Evolutionary conservation across 192 early-diverging fungal species (phyloP).

Genomic region (Coemansia sp.): DNA sequence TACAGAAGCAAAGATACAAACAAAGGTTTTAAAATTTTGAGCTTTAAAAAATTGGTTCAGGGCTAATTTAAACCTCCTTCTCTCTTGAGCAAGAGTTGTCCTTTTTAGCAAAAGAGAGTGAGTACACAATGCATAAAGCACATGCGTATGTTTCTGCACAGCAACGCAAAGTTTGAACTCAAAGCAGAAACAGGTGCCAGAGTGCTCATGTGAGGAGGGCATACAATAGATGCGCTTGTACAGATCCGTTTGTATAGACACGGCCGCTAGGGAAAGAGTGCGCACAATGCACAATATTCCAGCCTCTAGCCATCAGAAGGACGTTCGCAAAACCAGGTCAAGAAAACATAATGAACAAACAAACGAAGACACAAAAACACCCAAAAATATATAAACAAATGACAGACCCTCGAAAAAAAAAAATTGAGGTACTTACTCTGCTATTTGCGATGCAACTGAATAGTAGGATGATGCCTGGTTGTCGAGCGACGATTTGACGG

Average conservation of each 20-base stretch:
- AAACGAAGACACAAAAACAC: too few species aligned
- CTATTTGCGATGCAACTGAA: slow-evolving; percentile 56
- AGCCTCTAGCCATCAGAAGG: neutral
- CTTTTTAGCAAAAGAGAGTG: neutral
- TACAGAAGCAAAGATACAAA: slow-evolving; percentile 6
- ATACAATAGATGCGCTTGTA: neutral
- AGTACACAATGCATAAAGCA: neutral
- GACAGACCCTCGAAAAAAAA: neutral
- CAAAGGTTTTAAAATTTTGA: neutral
- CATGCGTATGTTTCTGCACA: neutral
- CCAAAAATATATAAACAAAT: neutral
- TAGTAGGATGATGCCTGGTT: slow-evolving; percentile 52
- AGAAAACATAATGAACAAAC: neutral
- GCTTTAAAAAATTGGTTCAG: neutral
- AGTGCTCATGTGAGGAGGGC: slow-evolving; percentile 9
- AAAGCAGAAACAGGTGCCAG: neutral
- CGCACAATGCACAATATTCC: neutral
- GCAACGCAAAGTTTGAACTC: neutral
- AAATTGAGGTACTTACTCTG: slow-evolving; percentile 34
- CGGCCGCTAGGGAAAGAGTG: neutral
- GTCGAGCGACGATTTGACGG: slow-evolving; percentile 49
- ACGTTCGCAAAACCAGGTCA: neutral
- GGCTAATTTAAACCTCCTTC: too few species aligned
- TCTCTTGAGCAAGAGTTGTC: neutral
- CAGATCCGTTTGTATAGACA: neutral